Conservation (phyloP, 345 rosid species). For the Corchorus capsularis region DNA sequence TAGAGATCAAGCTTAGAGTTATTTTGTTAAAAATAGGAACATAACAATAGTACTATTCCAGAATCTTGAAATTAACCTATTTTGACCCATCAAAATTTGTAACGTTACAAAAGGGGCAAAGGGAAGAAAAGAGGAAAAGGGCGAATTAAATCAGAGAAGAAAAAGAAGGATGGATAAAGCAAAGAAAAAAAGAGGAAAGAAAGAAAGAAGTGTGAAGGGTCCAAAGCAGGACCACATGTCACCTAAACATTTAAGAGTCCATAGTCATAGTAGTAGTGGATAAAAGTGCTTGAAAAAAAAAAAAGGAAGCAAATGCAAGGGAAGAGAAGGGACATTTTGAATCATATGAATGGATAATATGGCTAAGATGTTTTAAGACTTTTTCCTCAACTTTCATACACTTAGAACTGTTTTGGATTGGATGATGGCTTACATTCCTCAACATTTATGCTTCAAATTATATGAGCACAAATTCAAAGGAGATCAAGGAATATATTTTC, state of each 20-base stretch:
- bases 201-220: neutral
- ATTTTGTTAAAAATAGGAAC: no score
- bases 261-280: neutral
- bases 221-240: constrained; percentile 17
- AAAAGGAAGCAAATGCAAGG: neutral
- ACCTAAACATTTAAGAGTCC: neutral
- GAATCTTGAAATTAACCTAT: neutral
- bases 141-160: neutral
- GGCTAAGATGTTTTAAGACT: neutral
- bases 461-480: neutral
- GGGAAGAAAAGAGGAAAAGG: neutral
- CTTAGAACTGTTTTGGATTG: neutral
- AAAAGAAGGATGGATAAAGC: neutral
- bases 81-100: neutral
- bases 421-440: neutral
- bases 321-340: neutral
- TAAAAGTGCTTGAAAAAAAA: neutral
- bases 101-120: neutral
- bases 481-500: neutral
- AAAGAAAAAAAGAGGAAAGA: neutral
- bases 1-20: no score
- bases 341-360: neutral
- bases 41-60: neutral
- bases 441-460: neutral
- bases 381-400: neutral